phyloP scores from a whole-genome alignment of 2,329 filamentous ascomycete species.

The Tolypocladium ovalisporum region DNA sequence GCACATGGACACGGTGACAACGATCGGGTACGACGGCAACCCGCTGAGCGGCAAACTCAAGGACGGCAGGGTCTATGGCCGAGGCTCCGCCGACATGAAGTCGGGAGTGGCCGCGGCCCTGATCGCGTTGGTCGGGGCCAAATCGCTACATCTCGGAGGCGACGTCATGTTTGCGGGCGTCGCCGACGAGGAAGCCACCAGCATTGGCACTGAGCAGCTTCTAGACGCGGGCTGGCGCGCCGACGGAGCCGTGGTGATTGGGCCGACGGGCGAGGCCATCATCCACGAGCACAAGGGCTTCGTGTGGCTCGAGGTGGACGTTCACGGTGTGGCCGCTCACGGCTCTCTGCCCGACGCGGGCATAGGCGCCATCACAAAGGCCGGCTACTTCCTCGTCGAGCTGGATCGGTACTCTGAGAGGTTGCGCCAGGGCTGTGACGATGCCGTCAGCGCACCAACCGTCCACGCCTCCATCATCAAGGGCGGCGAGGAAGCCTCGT shows the following conservation, averaged over 20 bases:
- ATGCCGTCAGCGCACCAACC: slow-evolving; percentile 23
- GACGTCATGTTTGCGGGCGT: slow-evolving; percentile 43
- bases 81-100: slow-evolving; percentile 42
- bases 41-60: slow-evolving; percentile 30
- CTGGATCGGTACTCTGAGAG: slow-evolving; percentile 29
- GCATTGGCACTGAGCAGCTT: slow-evolving; percentile 38
- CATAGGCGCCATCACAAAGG: slow-evolving; percentile 36
- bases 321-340: slow-evolving; percentile 29
- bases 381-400: slow-evolving; percentile 34
- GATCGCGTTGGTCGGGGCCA: slow-evolving; percentile 26
- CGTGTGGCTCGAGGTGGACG: slow-evolving; percentile 30
- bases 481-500: slow-evolving; percentile 40
- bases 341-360: slow-evolving; percentile 32
- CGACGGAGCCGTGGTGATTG: slow-evolving; percentile 38
- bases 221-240: slow-evolving; percentile 40
- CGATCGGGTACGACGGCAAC: slow-evolving; percentile 33
- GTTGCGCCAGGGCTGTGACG: slow-evolving; percentile 16
- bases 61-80: slow-evolving; percentile 29
- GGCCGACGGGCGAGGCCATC: slow-evolving; percentile 33
- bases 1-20: slow-evolving; percentile 40
- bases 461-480: slow-evolving; percentile 36
- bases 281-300: slow-evolving; percentile 40
- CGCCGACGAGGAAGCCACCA: slow-evolving; percentile 40
- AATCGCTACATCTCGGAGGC: slow-evolving; percentile 27
- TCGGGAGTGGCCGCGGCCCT: slow-evolving; percentile 36